Evolutionary conservation across 148 eudicot genomes (phyloP), one percentile per base, ranked within the genome.

Genomic region (Fagopyrum homotropicum): DNA sequence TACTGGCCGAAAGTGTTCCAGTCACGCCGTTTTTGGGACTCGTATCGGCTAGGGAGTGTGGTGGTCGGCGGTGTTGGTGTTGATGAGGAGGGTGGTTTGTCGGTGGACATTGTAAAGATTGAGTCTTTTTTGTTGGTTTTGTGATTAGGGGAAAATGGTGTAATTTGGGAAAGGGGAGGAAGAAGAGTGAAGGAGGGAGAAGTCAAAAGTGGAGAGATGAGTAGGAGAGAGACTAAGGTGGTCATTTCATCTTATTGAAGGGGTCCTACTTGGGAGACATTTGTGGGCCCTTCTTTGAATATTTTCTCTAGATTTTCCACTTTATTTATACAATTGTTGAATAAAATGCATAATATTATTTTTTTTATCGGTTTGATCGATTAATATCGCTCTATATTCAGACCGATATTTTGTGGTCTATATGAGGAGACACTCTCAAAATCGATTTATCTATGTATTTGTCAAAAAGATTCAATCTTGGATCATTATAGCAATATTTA

Each of bases 1-100:
- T 87, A 91, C 75, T 91, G 97, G 15, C 93, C 91, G 74, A 91
- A 91, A 10, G 97, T 91, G 85, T 91, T 91, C 97, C 97, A 91
- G 54, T 91, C 97, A 3, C 97, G 19, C 0, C 97, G 76, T 75
- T 91, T 91, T 19, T 91, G 97, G 0, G 97, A 88, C 81, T 91
- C 97, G 69, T 91, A 91, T 1, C 97, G 86, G 79, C 97, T 91
- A 4, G 81, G 78, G 4, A 83, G 7, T 79, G 69, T 16, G 55
- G 73, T 0, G 19, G 47, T 16, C 17, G 70, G 9, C 4, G 7
- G 45, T 10, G 66, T 10, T 9, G 73, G 47, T 46, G 35, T 14
- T 4, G 76, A 30, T 1, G 45, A 17, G 30, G 64, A 45, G 6
- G 75, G 35, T 50, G 22, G 74, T 30, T 8, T 60, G 46, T 15